A percentile compares a stretch with the other conserved stretches of the same genome.
Conservation (phyloP, 2,329 filamentous ascomycete genomes). For the Coniochaeta sp. region DNA sequence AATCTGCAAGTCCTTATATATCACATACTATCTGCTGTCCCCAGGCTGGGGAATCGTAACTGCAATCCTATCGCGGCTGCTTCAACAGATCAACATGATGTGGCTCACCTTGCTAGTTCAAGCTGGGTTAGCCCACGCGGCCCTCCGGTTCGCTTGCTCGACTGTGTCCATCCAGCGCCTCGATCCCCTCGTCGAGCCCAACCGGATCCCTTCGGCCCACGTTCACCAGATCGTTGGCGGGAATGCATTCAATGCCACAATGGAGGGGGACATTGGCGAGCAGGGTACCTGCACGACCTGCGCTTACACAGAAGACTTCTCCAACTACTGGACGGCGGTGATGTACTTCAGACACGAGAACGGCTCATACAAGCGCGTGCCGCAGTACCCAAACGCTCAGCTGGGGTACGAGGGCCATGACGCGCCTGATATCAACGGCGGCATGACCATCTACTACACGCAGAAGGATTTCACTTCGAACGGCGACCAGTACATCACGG, state of each 20-base stretch:
- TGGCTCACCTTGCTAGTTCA: neutral
- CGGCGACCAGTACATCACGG: slow-evolving; percentile 1
- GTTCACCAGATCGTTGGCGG: slow-evolving; percentile 7
- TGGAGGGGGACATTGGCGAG: slow-evolving; percentile 4
- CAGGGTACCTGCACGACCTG: slow-evolving; percentile 4
- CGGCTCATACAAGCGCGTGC: slow-evolving; percentile 5
- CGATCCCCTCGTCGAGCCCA: slow-evolving; percentile 5
- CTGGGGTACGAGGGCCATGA: slow-evolving; percentile 2
- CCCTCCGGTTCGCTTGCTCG: slow-evolving; percentile 5
- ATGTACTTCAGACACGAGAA: slow-evolving; percentile 6
- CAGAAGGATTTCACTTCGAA: slow-evolving; percentile 17
- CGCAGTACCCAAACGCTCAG: slow-evolving; percentile 3
- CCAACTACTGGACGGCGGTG: slow-evolving; percentile 7
- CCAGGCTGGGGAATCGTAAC: too few species aligned
- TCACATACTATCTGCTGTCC: too few species aligned
- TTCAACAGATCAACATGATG: neutral
- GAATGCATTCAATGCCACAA: slow-evolving; percentile 5
- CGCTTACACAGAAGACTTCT: slow-evolving; percentile 5
- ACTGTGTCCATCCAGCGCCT: slow-evolving; percentile 4
- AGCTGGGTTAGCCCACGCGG: slow-evolving; percentile 2
- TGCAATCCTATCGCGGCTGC: neutral
- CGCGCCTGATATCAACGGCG: slow-evolving; percentile 3
- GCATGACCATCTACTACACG: slow-evolving; percentile 2
- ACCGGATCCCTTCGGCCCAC: slow-evolving; percentile 3
- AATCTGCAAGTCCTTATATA: too few species aligned